A percentile compares a stretch with the other conserved stretches of the same genome.
phyloP scores from a whole-genome alignment of 1,284 basidiomycete genomes.

The Rhodotorula sp. region DNA sequence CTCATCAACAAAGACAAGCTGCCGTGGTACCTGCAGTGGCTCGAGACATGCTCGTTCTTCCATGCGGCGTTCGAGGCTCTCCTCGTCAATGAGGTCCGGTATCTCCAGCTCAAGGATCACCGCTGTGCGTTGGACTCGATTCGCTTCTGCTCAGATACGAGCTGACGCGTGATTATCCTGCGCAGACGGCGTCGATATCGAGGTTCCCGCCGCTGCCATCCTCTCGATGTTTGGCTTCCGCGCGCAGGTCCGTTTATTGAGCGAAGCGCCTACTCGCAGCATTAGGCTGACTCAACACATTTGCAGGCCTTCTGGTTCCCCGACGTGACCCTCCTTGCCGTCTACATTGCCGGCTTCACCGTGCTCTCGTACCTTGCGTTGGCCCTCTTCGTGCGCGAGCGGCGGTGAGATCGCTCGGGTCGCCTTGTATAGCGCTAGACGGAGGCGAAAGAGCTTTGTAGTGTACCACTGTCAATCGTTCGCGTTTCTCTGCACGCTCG shows the following conservation, averaged over 20 bases:
- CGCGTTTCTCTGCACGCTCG: no score
- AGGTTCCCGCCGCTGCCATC: slow-evolving; percentile 90
- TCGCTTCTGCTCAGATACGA: not conserved
- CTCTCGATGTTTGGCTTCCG: slow-evolving; percentile 84
- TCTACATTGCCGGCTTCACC: slow-evolving; percentile 79
- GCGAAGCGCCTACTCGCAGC: not conserved
- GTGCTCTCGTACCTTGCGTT: slow-evolving; percentile 73
- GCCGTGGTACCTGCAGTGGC: slow-evolving; percentile 70
- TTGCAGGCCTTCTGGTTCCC: slow-evolving; percentile 92
- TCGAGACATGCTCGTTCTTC: slow-evolving; percentile 92
- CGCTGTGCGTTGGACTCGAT: slow-evolving; percentile 61
- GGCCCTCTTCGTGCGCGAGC: slow-evolving; percentile 86
- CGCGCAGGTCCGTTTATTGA: slow-evolving; percentile 62
- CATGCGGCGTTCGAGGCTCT: slow-evolving; percentile 97
- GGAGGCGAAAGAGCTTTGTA: not conserved
- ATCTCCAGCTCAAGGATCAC: slow-evolving; percentile 85
- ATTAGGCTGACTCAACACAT: slow-evolving; percentile 1
- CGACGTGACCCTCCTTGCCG: slow-evolving; percentile 75
- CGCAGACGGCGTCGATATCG: slow-evolving; percentile 84
- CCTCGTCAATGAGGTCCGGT: slow-evolving; percentile 91
- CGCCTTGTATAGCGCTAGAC: not conserved
- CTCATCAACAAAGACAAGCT: slow-evolving; percentile 91
- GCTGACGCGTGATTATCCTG: not conserved
- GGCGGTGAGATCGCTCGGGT: slow-evolving; percentile 57
- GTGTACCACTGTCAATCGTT: not conserved